Conservation (phyloP, 164 flowering plant genomes). For the Vitis riparia region DNA sequence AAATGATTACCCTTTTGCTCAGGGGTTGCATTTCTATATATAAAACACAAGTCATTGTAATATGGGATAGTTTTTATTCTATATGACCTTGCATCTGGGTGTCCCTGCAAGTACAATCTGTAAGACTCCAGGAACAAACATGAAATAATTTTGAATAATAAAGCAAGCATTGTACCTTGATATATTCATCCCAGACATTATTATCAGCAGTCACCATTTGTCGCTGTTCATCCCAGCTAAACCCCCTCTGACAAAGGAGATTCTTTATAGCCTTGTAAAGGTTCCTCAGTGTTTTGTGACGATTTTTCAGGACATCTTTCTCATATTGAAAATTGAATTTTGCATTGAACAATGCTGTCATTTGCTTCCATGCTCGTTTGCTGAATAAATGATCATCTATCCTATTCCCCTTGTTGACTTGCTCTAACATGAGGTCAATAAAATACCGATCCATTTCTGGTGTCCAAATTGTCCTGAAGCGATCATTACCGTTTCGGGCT, state of each 20-base stretch:
- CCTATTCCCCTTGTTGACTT: constrained; percentile 43
- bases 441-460: constrained; percentile 66
- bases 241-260: constrained; percentile 51
- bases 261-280: constrained; percentile 40
- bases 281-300: constrained; percentile 57
- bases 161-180: constrained; percentile 37
- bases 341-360: constrained; percentile 45
- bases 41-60: constrained; percentile 42
- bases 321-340: constrained; percentile 46
- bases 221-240: constrained; percentile 53
- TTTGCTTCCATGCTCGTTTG: constrained; percentile 55
- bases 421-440: constrained; percentile 56
- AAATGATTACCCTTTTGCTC: constrained; percentile 16
- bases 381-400: constrained; percentile 50
- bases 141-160: neutral
- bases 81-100: constrained; percentile 48
- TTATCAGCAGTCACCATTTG: constrained; percentile 61
- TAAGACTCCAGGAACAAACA: neutral
- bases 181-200: constrained; percentile 55
- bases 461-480: constrained; percentile 63
- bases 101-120: constrained; percentile 34
- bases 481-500: constrained; percentile 29
- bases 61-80: constrained; percentile 53
- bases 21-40: constrained; percentile 26
- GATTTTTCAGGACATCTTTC: constrained; percentile 55